Evolutionary conservation across 2,329 filamentous ascomycete species (phyloP), one percentile per base, ranked within the genome.

Genomic region (Colletotrichum sp.): DNA sequence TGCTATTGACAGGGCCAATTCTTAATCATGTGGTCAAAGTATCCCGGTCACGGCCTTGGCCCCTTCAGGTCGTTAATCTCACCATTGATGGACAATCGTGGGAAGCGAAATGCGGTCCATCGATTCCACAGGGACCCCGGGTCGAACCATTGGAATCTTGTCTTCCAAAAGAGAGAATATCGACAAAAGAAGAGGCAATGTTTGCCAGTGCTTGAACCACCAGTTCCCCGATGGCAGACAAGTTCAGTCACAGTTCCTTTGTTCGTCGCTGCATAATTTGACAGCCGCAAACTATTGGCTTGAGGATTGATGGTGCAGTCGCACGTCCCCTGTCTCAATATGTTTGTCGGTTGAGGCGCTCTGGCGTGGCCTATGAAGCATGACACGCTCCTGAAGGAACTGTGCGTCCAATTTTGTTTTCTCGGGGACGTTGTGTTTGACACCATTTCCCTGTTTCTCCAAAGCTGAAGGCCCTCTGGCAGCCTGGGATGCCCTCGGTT

Each of bases 11-110:
- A 62, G 62, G 69, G 38, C 30, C 34, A 24, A 48, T 64, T 71
- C 64, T 73, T 34, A 75, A 75, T 75, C 73, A 75, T 75, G 73
- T 75, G 73, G 62, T 58, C 73, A 64, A 58, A 48, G 16, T 9
- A 75, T 58, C 73, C 73, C 26, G 60, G 69, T 55, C 64, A 13
- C n/a, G 32, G 43, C 56, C 56, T 48, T 72, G 64, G 62, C 64
- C 43, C 64, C 64, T 75, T 75, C 65, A 28, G 73, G 66, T 75
- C 73, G 69, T 75, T 75, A 75, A 75, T 75, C 73, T 75, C 69
- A 64, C 69, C 69, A 64, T 43, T 36, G 70, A 64, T 71, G 69
- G 38, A 43, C 69, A 75, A 73, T 75, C 73, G 73, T 73, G 52
- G 56, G 69, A 75, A 73, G 73, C 73, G 73, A 75, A 60, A 75